These are phyloP conservation scores for Xylariaceae sp. DNA, from an alignment of 2,329 filamentous ascomycete species.

Conservation along the genomic window DNA sequence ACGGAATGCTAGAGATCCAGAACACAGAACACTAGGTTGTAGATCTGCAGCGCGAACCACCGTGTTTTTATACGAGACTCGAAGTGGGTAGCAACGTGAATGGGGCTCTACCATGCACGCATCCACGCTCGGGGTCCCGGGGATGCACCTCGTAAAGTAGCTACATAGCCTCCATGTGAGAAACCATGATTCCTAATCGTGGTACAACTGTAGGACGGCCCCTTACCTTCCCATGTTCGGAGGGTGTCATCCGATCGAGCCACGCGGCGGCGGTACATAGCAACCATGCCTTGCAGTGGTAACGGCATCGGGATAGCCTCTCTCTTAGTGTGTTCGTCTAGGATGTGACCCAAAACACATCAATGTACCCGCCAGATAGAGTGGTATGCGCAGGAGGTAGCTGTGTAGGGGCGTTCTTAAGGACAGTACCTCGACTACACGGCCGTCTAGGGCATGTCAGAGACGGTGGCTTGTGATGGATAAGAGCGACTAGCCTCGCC, in stretches of 20 bases:
- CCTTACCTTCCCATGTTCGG: not conserved
- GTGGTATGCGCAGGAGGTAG: not conserved
- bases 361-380: not conserved
- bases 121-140: no score
- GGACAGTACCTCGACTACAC: not conserved
- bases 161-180: not conserved
- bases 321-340: not conserved
- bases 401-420: not conserved
- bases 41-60: not conserved
- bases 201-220: not conserved
- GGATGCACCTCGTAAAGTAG: not conserved
- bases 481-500: not conserved
- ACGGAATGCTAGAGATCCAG: not conserved
- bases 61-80: not conserved
- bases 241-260: not conserved
- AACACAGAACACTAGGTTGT: not conserved
- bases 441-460: not conserved
- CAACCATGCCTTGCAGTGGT: not conserved
- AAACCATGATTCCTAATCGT: not conserved
- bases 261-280: not conserved
- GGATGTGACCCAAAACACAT: not conserved
- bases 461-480: not conserved
- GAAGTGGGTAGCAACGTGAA: not conserved
- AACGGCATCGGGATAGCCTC: not conserved
- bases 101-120: no score